Evolutionary conservation across 305 asterid genomes (phyloP), one percentile per base, ranked within the genome.

Genomic region (Salvia sclarea): DNA sequence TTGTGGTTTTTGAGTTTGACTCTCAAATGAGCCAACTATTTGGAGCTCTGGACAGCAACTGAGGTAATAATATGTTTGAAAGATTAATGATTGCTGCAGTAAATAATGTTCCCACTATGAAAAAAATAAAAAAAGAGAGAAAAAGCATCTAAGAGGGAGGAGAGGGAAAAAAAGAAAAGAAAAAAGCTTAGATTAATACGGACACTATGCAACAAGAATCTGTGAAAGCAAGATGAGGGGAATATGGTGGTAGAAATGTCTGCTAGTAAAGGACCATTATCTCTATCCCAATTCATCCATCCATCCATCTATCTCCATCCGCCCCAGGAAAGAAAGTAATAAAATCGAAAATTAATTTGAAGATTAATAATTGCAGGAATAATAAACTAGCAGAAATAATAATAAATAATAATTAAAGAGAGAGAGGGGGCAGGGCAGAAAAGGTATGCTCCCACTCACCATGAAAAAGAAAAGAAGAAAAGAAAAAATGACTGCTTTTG

Each of bases 211-310:
- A 81, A 85, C 79, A 78, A 82, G 91, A 81, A 86, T 86, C 90
- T 81, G 76, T 54, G 83, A 86, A 88, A 88, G 90, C 75, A 75
- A 84, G 89, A 89, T 73, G 85, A 77, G 83, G 83, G 83, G 91
- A 88, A 84, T 88, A 88, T 79, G 94, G 91, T 79, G 88, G 90
- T 78, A 82, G 84, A 81, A 91, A 81, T 89, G 94, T 84, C 83
- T 78, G 95, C 86, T 82, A 67, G 85, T 81, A 79, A 81, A 81
- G 85, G 85, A 71, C 90, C 90, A 86, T 86, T 88, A 84, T 87
- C 93, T 84, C 84, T 80, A 79, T 79, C 77, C 81, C 79, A 78
- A 69, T 77, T 69, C 78, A 79, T 70, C 71, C 83, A 25, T n/a
- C n/a, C n/a, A 71, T 70, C 75, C 76, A 79, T 75, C 86, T 64